phyloP scores from a whole-genome alignment of 768 basidiomycete species.

The Pisolithus sp. region DNA sequence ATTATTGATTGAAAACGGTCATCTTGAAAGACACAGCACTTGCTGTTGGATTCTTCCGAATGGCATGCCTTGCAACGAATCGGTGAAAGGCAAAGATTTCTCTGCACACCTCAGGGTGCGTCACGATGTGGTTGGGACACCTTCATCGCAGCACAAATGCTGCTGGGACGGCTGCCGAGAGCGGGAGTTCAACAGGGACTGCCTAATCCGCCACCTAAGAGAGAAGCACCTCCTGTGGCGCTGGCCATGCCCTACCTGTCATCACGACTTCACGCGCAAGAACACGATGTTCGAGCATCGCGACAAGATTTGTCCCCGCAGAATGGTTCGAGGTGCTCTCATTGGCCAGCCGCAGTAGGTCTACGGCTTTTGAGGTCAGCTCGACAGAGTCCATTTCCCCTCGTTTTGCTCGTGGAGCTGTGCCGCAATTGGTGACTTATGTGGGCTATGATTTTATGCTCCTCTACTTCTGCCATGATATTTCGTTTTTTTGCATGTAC shows the following conservation, averaged over 20 bases:
- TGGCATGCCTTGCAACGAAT: not conserved
- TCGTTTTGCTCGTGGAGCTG: no score
- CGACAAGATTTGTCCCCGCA: not conserved
- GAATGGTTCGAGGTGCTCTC: no score
- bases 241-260: slow-evolving; percentile 8
- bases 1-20: not conserved
- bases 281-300: not conserved
- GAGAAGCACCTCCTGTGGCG: slow-evolving; percentile 13
- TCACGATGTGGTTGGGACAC: not conserved
- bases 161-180: not conserved
- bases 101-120: not conserved
- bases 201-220: not conserved
- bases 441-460: no score
- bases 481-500: no score
- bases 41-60: not conserved
- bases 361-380: no score
- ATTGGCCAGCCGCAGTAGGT: no score
- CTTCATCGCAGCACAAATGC: not conserved
- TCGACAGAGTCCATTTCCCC: no score
- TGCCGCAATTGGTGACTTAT: no score
- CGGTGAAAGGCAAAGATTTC: not conserved
- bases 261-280: not conserved
- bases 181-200: not conserved
- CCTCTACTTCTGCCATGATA: no score
- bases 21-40: not conserved